A percentile compares a stretch with the other conserved stretches of the same genome.
Evolutionary conservation across 2,329 filamentous ascomycete genomes (phyloP).

Genomic region (Fusarium torulosum): DNA sequence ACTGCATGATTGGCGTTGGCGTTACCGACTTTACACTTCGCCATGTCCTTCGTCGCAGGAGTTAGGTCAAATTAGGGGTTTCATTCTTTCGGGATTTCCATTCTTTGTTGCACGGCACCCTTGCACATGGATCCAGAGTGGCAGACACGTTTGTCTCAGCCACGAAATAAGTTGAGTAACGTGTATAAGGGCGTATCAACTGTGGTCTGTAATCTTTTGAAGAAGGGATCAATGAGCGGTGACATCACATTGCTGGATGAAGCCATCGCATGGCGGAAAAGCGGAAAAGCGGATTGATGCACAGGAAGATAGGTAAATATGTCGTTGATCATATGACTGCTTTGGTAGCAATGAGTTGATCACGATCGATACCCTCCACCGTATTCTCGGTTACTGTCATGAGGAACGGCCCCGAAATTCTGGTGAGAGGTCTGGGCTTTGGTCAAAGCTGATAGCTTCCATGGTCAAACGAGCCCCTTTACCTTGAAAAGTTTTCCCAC

Average conservation of each 20-base stretch:
- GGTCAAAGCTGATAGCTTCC: conserved; percentile 7
- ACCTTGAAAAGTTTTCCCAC: neutral
- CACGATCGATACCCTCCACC: conserved; percentile 13
- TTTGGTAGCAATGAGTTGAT: neutral
- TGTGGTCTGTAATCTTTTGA: neutral
- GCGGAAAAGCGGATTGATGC: conserved; percentile 4
- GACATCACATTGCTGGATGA: conserved; percentile 8
- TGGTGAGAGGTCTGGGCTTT: conserved; percentile 8
- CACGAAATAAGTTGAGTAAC: conserved; percentile 6
- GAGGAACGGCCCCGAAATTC: no score
- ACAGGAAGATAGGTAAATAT: neutral
- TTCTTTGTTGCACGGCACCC: conserved; percentile 9
- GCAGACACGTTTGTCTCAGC: conserved; percentile 14
- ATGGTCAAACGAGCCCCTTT: conserved; percentile 12
- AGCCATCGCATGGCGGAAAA: neutral
- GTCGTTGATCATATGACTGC: neutral
- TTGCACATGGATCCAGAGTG: conserved; percentile 4
- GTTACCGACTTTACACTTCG: neutral
- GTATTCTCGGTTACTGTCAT: conserved; percentile 10
- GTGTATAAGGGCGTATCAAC: neutral
- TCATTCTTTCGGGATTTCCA: conserved; percentile 1
- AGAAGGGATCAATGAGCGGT: conserved; percentile 17
- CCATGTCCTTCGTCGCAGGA: neutral
- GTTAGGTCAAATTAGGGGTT: neutral
- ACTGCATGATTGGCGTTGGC: conserved; percentile 6